Evolutionary conservation across 2,329 filamentous ascomycete genomes (phyloP), one percentile per base, ranked within the genome.

Genomic region (Stenocarpella maydis): DNA sequence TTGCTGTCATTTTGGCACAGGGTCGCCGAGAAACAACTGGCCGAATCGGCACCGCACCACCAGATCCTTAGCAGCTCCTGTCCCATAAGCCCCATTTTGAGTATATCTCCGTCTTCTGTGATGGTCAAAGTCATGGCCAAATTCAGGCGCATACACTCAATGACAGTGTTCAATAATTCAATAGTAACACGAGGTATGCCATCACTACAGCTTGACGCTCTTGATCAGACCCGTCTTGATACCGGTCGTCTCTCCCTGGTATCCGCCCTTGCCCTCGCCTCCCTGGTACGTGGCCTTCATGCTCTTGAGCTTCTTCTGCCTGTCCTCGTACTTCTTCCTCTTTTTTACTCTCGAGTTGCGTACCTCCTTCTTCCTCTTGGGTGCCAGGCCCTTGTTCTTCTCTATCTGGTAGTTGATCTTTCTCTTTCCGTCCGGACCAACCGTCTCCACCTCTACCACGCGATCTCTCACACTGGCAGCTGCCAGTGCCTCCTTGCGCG

Each of bases 271-370:
- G 74, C 92, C 90, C 82, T 97, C 90, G 71, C 93, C 92, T 74
- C 93, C 93, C 81, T 94, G 93, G 84, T 95, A 98, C 17, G 93
- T 86, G 10, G 92, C 88, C 83, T 92, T 93, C 84, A 95, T 93
- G 78, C 92, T 95, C 76, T 89, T 90, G 77, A 98, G 82, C 87
- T 98, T 98, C 92, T 98, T 98, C 88, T 95, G 92, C 87, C 97
- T 98, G 80, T 94, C 92, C 78, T 97, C 94, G 80, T 90, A 99
- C 89, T 94, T 94, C 89, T 94, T 94, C 82, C 94, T 90, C 91
- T 98, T 98, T 91, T 98, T 99, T 73, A 98, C 95, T 79, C 96
- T 87, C 43, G 96, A 95, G 83, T 99, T 99, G 72, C 95, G 87
- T 69, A 94, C 92, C 75, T 97, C 95, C 89, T 99, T 98, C 87